Evolutionary conservation across 176 grass and related monocot genomes (phyloP).

Genomic region (Triticum monococcum): DNA sequence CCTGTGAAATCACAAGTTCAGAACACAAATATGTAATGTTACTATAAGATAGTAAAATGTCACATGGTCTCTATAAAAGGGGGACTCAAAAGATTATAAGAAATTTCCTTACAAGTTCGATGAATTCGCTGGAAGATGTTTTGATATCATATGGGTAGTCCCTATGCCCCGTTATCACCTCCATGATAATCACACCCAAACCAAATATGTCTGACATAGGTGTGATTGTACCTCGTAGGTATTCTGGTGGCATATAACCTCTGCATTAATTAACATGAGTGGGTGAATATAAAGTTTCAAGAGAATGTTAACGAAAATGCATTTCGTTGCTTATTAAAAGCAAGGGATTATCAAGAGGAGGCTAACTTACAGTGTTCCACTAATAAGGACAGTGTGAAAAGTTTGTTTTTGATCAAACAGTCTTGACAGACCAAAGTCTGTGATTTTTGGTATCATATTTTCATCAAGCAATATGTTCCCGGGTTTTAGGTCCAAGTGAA

Average conservation of each 20-base stretch:
- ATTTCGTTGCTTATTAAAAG: neutral
- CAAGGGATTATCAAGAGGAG: neutral
- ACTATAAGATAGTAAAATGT: fast-evolving
- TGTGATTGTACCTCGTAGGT: neutral
- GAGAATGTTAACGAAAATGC: fast-evolving
- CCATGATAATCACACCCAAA: neutral
- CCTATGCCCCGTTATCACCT: neutral
- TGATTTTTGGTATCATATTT: neutral
- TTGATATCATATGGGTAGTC: neutral
- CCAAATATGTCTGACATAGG: neutral
- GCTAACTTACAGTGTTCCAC: neutral
- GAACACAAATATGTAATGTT: neutral
- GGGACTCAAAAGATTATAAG: fast-evolving
- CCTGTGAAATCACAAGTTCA: neutral
- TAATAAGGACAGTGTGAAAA: neutral
- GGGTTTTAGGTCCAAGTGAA: neutral
- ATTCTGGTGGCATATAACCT: neutral
- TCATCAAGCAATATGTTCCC: neutral
- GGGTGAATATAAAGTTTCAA: too few species aligned
- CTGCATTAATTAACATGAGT: too few species aligned
- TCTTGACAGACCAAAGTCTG: neutral
- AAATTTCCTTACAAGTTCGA: neutral
- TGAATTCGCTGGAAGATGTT: neutral
- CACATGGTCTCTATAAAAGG: neutral
- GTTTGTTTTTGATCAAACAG: neutral